Percentiles rank a stretch among this genome's conserved stretches.
Conservation (phyloP, 2,329 filamentous ascomycete species). For the Didymosphaeria variabile region DNA sequence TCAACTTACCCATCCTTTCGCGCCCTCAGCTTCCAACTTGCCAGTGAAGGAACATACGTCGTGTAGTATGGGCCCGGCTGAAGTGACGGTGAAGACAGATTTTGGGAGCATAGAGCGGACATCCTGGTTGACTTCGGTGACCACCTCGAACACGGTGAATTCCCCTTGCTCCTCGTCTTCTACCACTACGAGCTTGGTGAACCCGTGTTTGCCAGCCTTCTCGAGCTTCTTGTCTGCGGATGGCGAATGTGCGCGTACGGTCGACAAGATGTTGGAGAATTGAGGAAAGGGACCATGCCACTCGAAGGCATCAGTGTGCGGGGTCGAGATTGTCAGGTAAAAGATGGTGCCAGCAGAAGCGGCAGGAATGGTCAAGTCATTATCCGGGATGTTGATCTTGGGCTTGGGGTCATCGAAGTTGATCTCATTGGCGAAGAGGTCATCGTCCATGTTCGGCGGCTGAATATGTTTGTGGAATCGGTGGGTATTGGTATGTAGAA, state of each 20-base stretch:
- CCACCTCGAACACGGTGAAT: neutral
- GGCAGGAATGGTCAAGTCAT: conserved; percentile 23
- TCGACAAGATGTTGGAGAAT: conserved; percentile 29
- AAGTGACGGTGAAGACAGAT: neutral
- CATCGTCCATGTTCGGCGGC: too few relatives aligned
- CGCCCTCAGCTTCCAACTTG: conserved; percentile 1
- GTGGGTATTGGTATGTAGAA: too few relatives aligned
- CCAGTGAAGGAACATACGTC: neutral
- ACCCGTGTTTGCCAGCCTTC: neutral
- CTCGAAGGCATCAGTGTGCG: conserved; percentile 30
- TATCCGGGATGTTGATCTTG: neutral
- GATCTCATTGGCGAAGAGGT: too few relatives aligned
- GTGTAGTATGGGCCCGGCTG: neutral
- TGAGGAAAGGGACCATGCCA: conserved; percentile 27
- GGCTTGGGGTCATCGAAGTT: too few relatives aligned
- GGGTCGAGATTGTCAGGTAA: conserved; percentile 36
- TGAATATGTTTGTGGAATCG: too few relatives aligned
- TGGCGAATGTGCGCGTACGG: neutral
- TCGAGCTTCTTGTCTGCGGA: neutral
- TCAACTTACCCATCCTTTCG: conserved; percentile 1
- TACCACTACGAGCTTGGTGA: neutral
- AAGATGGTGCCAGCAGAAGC: conserved; percentile 24
- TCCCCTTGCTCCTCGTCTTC: neutral
- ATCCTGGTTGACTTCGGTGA: neutral
- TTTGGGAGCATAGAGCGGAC: neutral